Evolutionary conservation across 352 stramenopile genomes (phyloP), one percentile per base, ranked within the genome.

Genomic region (Peronospora belbahrii): DNA sequence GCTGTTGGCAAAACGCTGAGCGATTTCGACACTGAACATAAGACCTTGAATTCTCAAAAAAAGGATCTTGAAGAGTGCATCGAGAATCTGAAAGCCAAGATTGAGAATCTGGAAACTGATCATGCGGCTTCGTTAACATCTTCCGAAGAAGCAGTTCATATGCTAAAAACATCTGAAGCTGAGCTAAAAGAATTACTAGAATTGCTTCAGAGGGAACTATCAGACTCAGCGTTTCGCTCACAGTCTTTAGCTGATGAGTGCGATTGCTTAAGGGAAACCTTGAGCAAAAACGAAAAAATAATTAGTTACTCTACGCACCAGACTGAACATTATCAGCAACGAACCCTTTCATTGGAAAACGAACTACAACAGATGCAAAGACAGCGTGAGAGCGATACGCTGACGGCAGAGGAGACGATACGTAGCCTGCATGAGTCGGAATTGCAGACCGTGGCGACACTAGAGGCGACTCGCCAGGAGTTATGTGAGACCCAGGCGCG

Each of bases 341-440:
- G 25, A 5, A 55, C 40, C 2, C 19, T 52, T 31, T 20, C 43
- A 14, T 23, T 64, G 32, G 50, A 61, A 22, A 42, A 28, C 11
- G 57, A 70, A 24, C 44, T 65, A 0, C 39, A 70, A n/a, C 11
- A 56, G 37, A 14, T 65, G 23, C 44, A 51, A 19, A 48, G 27
- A 13, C 49, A 65, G 49, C 51, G 37, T 9, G 30, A 49, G 31
- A 36, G 14, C 25, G 56, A 65, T 23, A 30, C 44, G 27, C 31
- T 48, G 17, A 35, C 50, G 19, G 41, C 49, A 23, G 45, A 52
- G 34, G 34, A 64, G 27, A 59, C 49, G 27, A 59, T 64, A 24
- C 32, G 25, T 4, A 50, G 48, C 22, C 33, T 62, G 47, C 57
- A 62, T 27, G 47, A 43, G 22, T 57, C 42, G 32, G 47, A 49